These are phyloP conservation scores for Candolleomyces efflorescens DNA, from an alignment of 768 basidiomycete species.

Conservation along the genomic window DNA sequence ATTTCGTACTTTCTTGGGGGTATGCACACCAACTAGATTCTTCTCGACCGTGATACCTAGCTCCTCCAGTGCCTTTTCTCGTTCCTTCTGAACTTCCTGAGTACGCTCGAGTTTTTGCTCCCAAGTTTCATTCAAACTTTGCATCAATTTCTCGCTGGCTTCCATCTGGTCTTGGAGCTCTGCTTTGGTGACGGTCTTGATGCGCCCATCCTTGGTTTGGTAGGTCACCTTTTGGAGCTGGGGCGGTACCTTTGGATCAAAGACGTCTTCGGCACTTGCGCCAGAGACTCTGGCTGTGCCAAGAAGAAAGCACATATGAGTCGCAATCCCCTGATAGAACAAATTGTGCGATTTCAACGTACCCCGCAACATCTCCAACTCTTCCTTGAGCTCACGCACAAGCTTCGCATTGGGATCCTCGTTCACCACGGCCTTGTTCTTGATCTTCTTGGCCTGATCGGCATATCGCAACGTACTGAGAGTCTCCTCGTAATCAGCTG, in stretches of 20 bases:
- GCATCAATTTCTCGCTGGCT: constrained; percentile 92
- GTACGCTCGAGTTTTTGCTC: constrained; percentile 91
- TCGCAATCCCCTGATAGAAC: background rate
- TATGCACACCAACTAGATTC: constrained; percentile 94
- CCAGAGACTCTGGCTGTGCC: constrained; percentile 68
- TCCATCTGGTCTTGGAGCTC: constrained; percentile 97
- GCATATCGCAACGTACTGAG: constrained; percentile 96
- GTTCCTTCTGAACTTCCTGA: constrained; percentile 92
- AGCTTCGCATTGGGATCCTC: constrained; percentile 99
- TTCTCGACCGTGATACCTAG: constrained; percentile 97
- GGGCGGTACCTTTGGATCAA: constrained; percentile 85
- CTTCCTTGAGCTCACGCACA: constrained; percentile 98
- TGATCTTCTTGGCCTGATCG: constrained; percentile 99
- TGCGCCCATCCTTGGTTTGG: constrained; percentile 85
- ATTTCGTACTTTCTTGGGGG: constrained; percentile 83
- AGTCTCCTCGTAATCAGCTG: constrained; percentile 98
- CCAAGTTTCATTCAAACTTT: constrained; percentile 93
- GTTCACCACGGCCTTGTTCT: constrained; percentile 98
- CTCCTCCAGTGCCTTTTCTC: constrained; percentile 97
- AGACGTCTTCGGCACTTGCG: constrained; percentile 66
- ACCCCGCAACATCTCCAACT: constrained; percentile 89
- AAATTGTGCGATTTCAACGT: constrained; percentile 28
- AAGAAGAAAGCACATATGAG: constrained; percentile 8
- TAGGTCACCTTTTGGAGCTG: constrained; percentile 96
- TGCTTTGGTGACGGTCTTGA: constrained; percentile 95